A percentile compares a stretch with the other conserved stretches of the same genome.
These are phyloP conservation scores for Geranium brycei DNA, from an alignment of 345 rosid species.

Conservation along the genomic window DNA sequence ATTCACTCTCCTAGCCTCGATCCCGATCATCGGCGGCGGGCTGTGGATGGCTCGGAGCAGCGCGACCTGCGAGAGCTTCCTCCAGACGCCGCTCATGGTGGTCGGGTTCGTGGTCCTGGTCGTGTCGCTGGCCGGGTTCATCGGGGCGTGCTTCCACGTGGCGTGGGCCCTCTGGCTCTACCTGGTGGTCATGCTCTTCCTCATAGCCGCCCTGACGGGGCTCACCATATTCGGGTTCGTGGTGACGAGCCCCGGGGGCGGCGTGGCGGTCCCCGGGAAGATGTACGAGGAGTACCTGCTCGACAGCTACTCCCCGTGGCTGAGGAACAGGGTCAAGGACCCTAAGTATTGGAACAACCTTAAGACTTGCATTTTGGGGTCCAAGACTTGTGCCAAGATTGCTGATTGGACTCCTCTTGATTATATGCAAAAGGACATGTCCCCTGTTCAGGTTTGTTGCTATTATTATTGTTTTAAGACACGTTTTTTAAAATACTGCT, in stretches of 20 bases:
- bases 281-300: constrained; percentile 59
- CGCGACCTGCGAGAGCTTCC: constrained; percentile 69
- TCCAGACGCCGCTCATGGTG: constrained; percentile 71
- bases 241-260: constrained; percentile 75
- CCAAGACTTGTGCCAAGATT: constrained; percentile 53
- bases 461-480: no score
- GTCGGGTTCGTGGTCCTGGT: constrained; percentile 59
- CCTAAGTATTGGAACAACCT: constrained; percentile 55
- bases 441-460: constrained; percentile 68
- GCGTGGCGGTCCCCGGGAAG: constrained; percentile 51
- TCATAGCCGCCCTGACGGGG: constrained; percentile 51
- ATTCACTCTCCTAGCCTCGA: constrained; percentile 64
- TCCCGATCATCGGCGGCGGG: constrained; percentile 79
- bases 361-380: constrained; percentile 56
- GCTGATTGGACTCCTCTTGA: constrained; percentile 78
- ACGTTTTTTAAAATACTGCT: no score
- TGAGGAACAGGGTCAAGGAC: constrained; percentile 43
- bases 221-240: constrained; percentile 66
- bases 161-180: constrained; percentile 89
- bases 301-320: constrained; percentile 69
- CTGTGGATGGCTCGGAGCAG: constrained; percentile 78
- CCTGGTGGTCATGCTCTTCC: constrained; percentile 61
- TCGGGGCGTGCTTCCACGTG: constrained; percentile 81
- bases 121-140: constrained; percentile 69
- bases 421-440: constrained; percentile 44